Base-by-base conservation (phyloP, 257 asterid species). In the Fraxinus americana region DNA sequence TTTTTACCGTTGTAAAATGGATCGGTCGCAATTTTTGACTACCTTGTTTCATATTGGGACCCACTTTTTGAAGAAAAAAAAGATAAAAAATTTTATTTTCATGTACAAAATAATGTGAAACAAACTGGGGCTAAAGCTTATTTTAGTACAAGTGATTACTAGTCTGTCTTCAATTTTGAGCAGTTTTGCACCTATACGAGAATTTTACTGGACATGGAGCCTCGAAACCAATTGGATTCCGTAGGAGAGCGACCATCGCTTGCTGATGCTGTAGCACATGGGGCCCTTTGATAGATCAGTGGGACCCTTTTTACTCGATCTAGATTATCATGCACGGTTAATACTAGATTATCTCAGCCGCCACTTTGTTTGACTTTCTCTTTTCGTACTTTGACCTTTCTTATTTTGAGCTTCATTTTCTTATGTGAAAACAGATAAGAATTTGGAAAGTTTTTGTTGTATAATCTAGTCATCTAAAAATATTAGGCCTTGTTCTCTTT, bases 231-330 rank as follows among this genome's bases (percentile, higher is more conserved):
- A 48, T 76, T 50, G 83, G 88, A 82, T 85, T 77, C 78, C 76
- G 89, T 85, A 67, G 87, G 85, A 85, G 87, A 85, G 77, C 90
- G 29, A 86, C 73, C 82, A 67, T 65, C 67, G 25, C 34, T 21
- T 3, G 71, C 23, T 72, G 23, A 75, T 65, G 75, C 39, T 13
- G 77, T 23, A 43, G 39, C 76, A 41, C 5, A 48, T 48, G 84
- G 78, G 1, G 88, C 87, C 76, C 57, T n/a, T 72, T 9, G 21
- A 4, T 36, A 5, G 9, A 61, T 19, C 68, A 3, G 75, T 78
- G 82, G 86, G 72, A 75, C 78, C 83, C 8, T 14, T 70, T 14
- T 41, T 43, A 74, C 14, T 9, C 41, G 86, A 68, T 52, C 25
- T 17, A 52, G 23, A 19, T 14, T 52, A 4, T 19, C 7, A 19